These are phyloP conservation scores for Aspergillus ostianus DNA, from an alignment of 495 filamentous ascomycete genomes.

Conservation along the genomic window DNA sequence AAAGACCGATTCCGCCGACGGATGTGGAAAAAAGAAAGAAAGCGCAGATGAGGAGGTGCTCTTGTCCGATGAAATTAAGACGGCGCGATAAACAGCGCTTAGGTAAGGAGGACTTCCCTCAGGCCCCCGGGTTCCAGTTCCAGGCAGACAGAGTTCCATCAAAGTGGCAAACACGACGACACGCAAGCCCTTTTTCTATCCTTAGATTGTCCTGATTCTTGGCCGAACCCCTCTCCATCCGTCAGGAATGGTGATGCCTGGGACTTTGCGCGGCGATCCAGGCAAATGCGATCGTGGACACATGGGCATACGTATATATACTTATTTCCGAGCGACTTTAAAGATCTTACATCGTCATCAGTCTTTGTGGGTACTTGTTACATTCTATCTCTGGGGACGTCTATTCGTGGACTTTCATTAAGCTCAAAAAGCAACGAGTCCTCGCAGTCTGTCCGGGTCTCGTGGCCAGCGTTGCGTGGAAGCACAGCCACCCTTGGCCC, in stretches of 20 bases:
- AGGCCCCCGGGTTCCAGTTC: no score
- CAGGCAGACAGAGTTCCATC: no score
- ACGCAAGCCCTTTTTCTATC: background rate
- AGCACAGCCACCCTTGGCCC: constrained; percentile 18
- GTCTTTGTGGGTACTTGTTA: background rate
- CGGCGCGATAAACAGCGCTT: background rate
- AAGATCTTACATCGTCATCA: constrained; percentile 8
- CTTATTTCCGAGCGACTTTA: constrained; percentile 1
- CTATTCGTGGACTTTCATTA: background rate
- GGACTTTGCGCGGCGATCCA: background rate
- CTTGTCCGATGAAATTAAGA: no score
- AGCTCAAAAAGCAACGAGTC: background rate
- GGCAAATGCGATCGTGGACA: background rate
- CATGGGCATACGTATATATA: constrained; percentile 5
- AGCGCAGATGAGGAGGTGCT: background rate
- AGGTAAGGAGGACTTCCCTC: background rate
- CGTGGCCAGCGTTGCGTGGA: background rate
- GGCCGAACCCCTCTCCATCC: background rate
- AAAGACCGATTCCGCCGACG: background rate
- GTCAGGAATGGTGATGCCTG: constrained; percentile 9
- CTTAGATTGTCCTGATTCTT: background rate
- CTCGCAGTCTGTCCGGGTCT: background rate
- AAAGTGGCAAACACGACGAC: background rate
- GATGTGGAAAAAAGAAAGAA: constrained; percentile 7
- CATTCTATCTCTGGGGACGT: background rate